phyloP scores from a whole-genome alignment of 768 basidiomycete genomes.

The Phylloporus sp. region DNA sequence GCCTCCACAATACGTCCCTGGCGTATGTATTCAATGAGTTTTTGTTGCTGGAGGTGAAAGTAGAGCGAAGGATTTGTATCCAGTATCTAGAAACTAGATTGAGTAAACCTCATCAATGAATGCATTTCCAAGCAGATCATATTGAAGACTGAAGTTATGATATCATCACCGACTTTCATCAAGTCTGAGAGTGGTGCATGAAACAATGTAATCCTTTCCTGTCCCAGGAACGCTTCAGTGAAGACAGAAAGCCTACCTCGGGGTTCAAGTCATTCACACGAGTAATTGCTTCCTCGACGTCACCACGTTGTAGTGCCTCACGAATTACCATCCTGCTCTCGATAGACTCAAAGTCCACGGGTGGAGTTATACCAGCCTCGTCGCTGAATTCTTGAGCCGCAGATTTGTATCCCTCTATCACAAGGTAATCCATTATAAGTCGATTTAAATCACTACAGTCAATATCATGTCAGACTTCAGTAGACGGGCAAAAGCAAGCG shows the following conservation, averaged over 20 bases:
- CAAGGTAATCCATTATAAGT: conserved; percentile 95
- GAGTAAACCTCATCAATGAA: conserved; percentile 9
- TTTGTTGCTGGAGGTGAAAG: conserved; percentile 95
- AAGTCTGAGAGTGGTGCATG: conserved; percentile 99
- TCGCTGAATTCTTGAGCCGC: conserved; percentile 93
- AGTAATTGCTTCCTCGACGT: conserved; percentile 94
- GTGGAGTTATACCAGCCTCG: conserved; percentile 73
- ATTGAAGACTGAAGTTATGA: conserved; percentile 96
- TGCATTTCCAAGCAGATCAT: conserved; percentile 48
- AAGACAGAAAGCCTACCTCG: conserved; percentile 64
- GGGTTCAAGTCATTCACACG: conserved; percentile 94
- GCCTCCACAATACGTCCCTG: conserved; percentile 76
- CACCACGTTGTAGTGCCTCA: conserved; percentile 88
- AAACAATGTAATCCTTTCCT: conserved; percentile 80
- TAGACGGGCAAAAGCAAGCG: conserved; percentile 25
- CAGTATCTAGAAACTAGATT: conserved; percentile 64
- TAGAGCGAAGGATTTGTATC: conserved; percentile 92
- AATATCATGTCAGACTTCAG: conserved; percentile 17
- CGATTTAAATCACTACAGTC: conserved; percentile 81
- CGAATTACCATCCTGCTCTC: conserved; percentile 93
- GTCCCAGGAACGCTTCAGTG: not conserved
- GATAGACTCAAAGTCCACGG: conserved; percentile 88
- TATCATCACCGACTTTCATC: conserved; percentile 76
- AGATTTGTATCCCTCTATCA: conserved; percentile 95
- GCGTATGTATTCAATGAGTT: conserved; percentile 91